phyloP scores from a whole-genome alignment of 1,284 basidiomycete species.

The Cutaneotrichosporon sp. region DNA sequence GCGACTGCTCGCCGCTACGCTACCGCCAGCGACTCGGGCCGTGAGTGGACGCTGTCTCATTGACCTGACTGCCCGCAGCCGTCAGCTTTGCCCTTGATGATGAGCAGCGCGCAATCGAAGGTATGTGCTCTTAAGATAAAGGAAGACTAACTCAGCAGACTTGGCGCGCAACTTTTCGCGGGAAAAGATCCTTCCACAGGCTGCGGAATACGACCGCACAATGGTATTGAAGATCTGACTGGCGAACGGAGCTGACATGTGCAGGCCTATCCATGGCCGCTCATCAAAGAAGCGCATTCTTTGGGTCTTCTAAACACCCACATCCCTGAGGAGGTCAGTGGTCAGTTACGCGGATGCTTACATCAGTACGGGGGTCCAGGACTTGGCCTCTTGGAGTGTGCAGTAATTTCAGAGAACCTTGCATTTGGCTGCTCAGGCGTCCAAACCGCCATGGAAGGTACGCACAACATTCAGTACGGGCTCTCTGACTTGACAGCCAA shows the following conservation, averaged over 20 bases:
- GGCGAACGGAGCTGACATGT: background rate
- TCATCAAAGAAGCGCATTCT: conserved; percentile 54
- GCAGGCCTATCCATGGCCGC: conserved; percentile 53
- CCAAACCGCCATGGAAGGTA: conserved; percentile 51
- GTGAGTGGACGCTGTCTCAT: background rate
- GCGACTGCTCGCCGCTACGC: background rate
- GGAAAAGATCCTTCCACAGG: conserved; percentile 53
- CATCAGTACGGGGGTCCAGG: conserved; percentile 53
- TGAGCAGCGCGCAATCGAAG: conserved; percentile 42
- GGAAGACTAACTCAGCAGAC: conserved; percentile 33
- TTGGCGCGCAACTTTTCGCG: conserved; percentile 51
- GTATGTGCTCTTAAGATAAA: conserved; percentile 12
- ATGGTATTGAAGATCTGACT: conserved; percentile 34
- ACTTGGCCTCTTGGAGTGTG: conserved; percentile 51
- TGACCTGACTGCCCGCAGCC: conserved; percentile 1
- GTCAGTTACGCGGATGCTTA: background rate
- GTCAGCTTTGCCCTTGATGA: conserved; percentile 37
- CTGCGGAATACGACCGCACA: conserved; percentile 50
- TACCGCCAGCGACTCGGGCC: background rate
- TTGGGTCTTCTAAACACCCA: conserved; percentile 52
- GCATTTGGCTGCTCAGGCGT: conserved; percentile 56
- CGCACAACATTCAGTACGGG: background rate
- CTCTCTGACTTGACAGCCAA: conserved; percentile 35
- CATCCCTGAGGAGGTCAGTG: conserved; percentile 48
- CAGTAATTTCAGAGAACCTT: conserved; percentile 51